phyloP scores from a whole-genome alignment of 176 grass and related monocot genomes.

The Cenchrus americanus region DNA sequence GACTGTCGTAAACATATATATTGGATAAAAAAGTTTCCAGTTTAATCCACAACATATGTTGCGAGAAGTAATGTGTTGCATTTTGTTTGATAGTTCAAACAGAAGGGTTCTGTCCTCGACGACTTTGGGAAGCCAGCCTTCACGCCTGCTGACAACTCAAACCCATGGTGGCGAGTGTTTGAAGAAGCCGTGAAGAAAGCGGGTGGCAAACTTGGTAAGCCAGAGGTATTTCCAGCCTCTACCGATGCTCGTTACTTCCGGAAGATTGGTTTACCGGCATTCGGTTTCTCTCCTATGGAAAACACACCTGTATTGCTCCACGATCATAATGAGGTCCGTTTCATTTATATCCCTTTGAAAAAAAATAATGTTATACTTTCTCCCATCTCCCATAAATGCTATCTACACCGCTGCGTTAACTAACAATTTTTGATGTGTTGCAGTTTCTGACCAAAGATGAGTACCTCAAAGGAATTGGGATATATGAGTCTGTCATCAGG shows the following conservation, averaged over 20 bases:
- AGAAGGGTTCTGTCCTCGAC: conserved; percentile 61
- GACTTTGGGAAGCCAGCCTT: conserved; percentile 77
- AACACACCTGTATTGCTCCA: conserved; percentile 91
- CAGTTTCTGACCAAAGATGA: conserved; percentile 94
- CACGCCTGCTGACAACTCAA: conserved; percentile 65
- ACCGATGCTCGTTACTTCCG: conserved; percentile 87
- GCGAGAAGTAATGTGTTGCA: too few relatives aligned
- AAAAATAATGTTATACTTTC: too few relatives aligned
- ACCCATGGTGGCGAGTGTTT: conserved; percentile 78
- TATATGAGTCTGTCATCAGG: conserved; percentile 85
- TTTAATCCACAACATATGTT: too few relatives aligned
- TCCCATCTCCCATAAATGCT: not conserved
- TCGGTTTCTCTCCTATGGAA: conserved; percentile 93
- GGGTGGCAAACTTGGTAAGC: conserved; percentile 76
- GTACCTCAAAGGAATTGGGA: conserved; percentile 76
- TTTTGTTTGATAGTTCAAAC: conserved; percentile 64
- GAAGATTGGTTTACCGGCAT: conserved; percentile 76
- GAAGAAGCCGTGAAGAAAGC: conserved; percentile 76
- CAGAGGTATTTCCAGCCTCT: conserved; percentile 84
- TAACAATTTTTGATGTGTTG: not conserved
- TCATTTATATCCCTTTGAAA: too few relatives aligned
- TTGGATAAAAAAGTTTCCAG: too few relatives aligned
- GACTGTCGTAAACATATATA: too few relatives aligned
- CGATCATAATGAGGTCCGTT: conserved; percentile 90
- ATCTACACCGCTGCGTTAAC: not conserved